These are phyloP conservation scores for Fremontodendron californicum DNA, from an alignment of 345 rosid species.

Conservation along the genomic window DNA sequence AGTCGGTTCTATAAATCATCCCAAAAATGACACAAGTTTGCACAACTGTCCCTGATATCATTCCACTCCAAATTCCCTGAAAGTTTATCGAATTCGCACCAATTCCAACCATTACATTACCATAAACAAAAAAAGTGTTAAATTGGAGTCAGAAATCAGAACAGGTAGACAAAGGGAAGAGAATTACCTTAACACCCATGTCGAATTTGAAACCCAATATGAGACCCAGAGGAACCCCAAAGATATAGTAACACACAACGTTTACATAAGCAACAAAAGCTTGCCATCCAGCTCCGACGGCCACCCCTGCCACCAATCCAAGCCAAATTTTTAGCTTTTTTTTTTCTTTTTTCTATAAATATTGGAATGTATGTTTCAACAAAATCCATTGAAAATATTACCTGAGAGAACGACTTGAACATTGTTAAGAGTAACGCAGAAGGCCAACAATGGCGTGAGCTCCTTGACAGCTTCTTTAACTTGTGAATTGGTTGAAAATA, in stretches of 20 bases:
- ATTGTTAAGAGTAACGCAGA: slow-evolving; percentile 47
- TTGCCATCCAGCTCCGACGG: slow-evolving; percentile 88
- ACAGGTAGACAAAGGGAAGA: not conserved
- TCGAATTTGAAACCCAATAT: slow-evolving; percentile 43
- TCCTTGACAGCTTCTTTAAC: slow-evolving; percentile 40
- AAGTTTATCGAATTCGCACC: not conserved
- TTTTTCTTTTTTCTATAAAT: not conserved
- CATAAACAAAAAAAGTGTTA: too few relatives aligned
- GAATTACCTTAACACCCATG: slow-evolving; percentile 43
- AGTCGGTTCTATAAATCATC: slow-evolving; percentile 61
- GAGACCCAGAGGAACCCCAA: slow-evolving; percentile 61
- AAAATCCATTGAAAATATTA: not conserved
- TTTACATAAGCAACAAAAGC: slow-evolving; percentile 82
- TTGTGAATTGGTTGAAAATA: slow-evolving; percentile 41
- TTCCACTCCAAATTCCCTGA: slow-evolving; percentile 74
- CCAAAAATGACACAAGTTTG: slow-evolving; percentile 47
- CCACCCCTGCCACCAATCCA: slow-evolving; percentile 72
- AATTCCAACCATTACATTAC: too few relatives aligned
- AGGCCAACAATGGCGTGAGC: slow-evolving; percentile 55
- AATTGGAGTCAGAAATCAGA: not conserved
- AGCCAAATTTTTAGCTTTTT: too few relatives aligned
- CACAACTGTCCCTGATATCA: slow-evolving; percentile 53
- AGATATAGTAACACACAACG: slow-evolving; percentile 63
- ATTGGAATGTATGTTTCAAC: not conserved
- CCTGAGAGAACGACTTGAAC: slow-evolving; percentile 74